Conservation (phyloP, 2,329 filamentous ascomycete genomes). For the Trichoderma koningii region DNA sequence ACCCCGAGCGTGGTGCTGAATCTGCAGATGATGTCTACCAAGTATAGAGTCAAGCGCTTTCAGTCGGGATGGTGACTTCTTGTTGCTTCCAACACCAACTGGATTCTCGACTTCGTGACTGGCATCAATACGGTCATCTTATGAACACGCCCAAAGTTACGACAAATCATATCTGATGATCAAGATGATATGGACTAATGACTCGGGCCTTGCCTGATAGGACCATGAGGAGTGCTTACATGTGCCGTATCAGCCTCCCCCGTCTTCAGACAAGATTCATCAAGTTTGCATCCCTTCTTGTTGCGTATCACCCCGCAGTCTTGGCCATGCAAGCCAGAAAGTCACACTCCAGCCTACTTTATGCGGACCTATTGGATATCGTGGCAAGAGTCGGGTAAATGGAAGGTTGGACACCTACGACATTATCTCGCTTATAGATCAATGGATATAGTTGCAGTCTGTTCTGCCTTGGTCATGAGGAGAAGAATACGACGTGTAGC, state of each 20-base stretch:
- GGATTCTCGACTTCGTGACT: no score
- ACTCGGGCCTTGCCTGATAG: no score
- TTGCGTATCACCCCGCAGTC: constrained; percentile 9
- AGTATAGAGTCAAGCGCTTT: neutral
- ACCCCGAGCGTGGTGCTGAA: neutral
- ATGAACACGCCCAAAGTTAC: no score
- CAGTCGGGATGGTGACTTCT: neutral
- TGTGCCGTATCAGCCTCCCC: no score
- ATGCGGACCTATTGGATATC: constrained; percentile 5
- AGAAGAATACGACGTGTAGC: neutral
- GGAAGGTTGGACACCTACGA: neutral
- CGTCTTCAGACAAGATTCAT: neutral
- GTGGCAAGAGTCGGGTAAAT: constrained; percentile 6
- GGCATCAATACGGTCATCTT: no score
- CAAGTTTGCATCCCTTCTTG: neutral
- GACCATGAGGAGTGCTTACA: no score
- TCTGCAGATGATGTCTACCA: neutral
- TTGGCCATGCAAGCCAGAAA: constrained; percentile 20
- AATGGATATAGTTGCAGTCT: neutral
- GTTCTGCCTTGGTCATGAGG: neutral
- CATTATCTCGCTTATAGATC: neutral
- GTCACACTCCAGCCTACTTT: neutral
- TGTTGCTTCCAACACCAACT: no score
- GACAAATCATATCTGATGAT: no score
- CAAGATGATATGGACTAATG: no score